Base-by-base conservation (phyloP, 139 green algal species). In the Mesotaenium endlicherianum region DNA sequence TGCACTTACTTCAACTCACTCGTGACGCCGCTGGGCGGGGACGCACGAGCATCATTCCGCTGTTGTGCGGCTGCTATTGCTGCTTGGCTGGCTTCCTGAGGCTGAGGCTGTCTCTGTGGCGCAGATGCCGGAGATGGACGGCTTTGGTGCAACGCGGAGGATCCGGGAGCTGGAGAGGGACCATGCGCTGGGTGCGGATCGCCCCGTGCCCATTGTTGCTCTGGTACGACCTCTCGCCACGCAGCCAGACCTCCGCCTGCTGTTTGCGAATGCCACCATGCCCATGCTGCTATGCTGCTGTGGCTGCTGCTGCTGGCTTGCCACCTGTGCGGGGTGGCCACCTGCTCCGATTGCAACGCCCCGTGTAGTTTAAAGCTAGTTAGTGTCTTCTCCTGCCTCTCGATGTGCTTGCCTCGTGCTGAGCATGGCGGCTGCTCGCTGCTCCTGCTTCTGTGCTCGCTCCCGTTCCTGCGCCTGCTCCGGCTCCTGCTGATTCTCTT, bases 61-160 rank as follows among this genome's bases (percentile, higher is more conserved):
- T 67, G 55, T 67, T 2, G 14, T 1, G 31, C 14, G 4, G n/a
- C 31, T 11, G 34, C 55, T 38, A 2, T 6, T 67, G 55, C 0
- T 3, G n/a, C 6, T 67, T 26, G 8, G 55, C 55, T n/a, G n/a
- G n/a, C n/a, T n/a, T n/a, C n/a, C n/a, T n/a, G n/a, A n/a, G n/a
- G n/a, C n/a, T n/a, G n/a, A n/a, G n/a, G n/a, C n/a, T n/a, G n/a
- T n/a, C n/a, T n/a, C n/a, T n/a, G n/a, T n/a, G n/a, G n/a, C n/a
- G 14, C 70, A 78, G 30, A 78, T 78, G 70, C 70, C 70, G 42
- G 41, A 59, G 41, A 78, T 78, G 70, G 70, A 78, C 20, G 70
- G 70, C 2, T 78, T 31, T 26, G 70, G 20, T 14, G 70, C 70
- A 0, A 78, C 38, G 30, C 41, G 70, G 38, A 58, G 42, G 30